Evolutionary conservation across 208 protist genomes (phyloP).

Genomic region (Crithidia acanthocephali): DNA sequence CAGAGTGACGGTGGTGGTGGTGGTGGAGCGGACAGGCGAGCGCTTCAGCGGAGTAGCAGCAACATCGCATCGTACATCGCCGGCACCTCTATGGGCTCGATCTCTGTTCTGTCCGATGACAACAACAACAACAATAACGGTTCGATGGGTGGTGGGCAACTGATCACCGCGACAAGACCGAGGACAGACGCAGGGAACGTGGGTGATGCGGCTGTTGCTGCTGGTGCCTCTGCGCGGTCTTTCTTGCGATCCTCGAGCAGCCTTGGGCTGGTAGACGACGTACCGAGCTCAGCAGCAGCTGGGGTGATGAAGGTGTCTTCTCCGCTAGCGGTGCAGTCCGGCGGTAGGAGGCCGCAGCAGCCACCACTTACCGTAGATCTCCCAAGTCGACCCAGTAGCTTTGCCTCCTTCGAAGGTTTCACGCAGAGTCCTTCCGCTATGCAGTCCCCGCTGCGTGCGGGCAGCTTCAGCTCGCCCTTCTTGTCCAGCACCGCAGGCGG

Average conservation of each 20-base stretch:
- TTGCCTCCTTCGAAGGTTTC: conserved; percentile 3
- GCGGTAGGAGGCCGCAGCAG: neutral
- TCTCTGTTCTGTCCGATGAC: neutral
- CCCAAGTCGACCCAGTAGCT: neutral
- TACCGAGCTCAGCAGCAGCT: too few species aligned
- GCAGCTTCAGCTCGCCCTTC: neutral
- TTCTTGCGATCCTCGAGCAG: too few species aligned
- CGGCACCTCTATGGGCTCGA: neutral
- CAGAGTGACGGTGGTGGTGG: too few species aligned
- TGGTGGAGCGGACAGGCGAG: neutral
- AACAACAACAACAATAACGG: too few species aligned
- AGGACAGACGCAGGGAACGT: too few species aligned
- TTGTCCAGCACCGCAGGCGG: neutral
- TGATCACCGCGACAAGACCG: too few species aligned
- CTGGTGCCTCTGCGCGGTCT: too few species aligned
- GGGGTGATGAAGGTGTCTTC: too few species aligned
- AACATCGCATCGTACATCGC: neutral
- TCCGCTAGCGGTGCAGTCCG: too few species aligned
- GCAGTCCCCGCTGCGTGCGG: neutral
- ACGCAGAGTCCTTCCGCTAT: neutral
- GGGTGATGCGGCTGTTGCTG: too few species aligned
- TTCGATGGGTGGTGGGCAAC: too few species aligned
- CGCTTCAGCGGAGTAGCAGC: neutral
- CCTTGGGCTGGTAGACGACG: too few species aligned
- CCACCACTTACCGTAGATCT: neutral